These are phyloP conservation scores for Basipetospora chlamydospora DNA, from an alignment of 2,329 filamentous ascomycete species.

Conservation along the genomic window DNA sequence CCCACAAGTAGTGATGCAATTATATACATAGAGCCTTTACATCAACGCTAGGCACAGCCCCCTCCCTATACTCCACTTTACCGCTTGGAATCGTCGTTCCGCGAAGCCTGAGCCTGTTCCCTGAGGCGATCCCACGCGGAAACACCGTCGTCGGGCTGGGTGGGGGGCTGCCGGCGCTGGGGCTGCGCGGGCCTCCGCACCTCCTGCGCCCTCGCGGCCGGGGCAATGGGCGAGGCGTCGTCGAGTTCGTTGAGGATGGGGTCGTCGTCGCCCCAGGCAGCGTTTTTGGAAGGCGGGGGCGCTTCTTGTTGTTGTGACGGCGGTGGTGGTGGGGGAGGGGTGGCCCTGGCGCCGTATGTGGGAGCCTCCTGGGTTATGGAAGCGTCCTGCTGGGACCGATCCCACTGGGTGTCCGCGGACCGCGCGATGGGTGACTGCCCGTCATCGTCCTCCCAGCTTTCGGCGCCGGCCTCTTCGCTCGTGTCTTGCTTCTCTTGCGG, in stretches of 20 bases:
- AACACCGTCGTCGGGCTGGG: slow-evolving; percentile 2
- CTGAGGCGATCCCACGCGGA: slow-evolving; percentile 4
- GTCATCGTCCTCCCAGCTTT: too few relatives aligned
- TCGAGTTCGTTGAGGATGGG: slow-evolving; percentile 14
- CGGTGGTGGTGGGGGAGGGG: slow-evolving; percentile 1
- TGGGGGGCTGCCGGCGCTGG: background rate
- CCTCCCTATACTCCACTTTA: background rate
- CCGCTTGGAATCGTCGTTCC: slow-evolving; percentile 2
- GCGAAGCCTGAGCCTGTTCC: background rate
- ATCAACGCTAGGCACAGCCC: too few relatives aligned
- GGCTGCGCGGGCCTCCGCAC: background rate
- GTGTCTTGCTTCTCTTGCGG: slow-evolving; percentile 5
- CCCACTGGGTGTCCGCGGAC: slow-evolving; percentile 6
- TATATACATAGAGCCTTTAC: too few relatives aligned
- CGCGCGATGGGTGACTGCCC: too few relatives aligned
- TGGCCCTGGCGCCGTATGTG: slow-evolving; percentile 8
- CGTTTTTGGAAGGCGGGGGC: slow-evolving; percentile 2
- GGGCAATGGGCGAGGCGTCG: slow-evolving; percentile 28
- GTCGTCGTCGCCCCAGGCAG: slow-evolving; percentile 11
- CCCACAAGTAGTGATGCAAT: too few relatives aligned
- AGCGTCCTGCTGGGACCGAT: slow-evolving; percentile 1
- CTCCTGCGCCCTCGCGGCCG: slow-evolving; percentile 14
- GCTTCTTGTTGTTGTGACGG: too few relatives aligned
- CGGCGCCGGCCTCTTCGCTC: background rate
- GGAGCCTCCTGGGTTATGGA: slow-evolving; percentile 9